Percentiles rank a stretch among this genome's conserved stretches.
phyloP scores from a whole-genome alignment of 192 early-diverging fungal genomes.

The Phlyctochytrium bullatum region DNA sequence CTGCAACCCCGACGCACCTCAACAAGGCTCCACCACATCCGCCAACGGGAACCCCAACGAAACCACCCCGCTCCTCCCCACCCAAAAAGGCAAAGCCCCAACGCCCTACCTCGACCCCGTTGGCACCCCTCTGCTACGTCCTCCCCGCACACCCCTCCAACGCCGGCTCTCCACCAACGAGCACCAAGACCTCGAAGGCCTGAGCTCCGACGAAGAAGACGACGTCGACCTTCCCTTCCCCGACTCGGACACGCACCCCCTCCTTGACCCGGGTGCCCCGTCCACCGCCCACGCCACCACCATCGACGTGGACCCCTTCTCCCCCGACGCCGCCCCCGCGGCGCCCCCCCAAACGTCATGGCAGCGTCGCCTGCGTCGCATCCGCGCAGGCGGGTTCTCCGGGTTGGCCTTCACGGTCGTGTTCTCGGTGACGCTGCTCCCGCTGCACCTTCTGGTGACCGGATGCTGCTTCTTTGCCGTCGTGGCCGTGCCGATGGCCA shows the following conservation, averaged over 20 bases:
- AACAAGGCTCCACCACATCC: too few species aligned
- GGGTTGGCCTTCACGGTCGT: slow-evolving; percentile 35
- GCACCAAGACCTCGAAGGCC: neutral
- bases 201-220: slow-evolving; percentile 21
- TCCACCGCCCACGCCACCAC: slow-evolving; percentile 2
- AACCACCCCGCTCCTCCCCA: slow-evolving; percentile 15
- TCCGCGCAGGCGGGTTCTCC: slow-evolving; percentile 31
- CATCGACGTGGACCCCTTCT: neutral
- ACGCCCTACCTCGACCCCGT: slow-evolving; percentile 17
- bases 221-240: too few species aligned
- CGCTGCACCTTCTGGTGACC: slow-evolving; percentile 74
- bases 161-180: neutral
- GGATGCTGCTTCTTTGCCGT: slow-evolving; percentile 82
- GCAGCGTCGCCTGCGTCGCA: neutral
- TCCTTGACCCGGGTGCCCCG: too few species aligned
- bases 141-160: too few species aligned
- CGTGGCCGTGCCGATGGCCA: slow-evolving; percentile 92
- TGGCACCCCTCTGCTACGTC: slow-evolving; percentile 19
- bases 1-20: slow-evolving; percentile 8
- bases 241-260: slow-evolving; percentile 24
- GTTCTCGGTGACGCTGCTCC: slow-evolving; percentile 51
- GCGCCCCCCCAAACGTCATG: neutral
- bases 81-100: too few species aligned
- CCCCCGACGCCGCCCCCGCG: neutral
- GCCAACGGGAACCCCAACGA: slow-evolving; percentile 33